Evolutionary conservation across 495 filamentous ascomycete genomes (phyloP), one percentile per base, ranked within the genome.

Genomic region (Thozetella sp.): DNA sequence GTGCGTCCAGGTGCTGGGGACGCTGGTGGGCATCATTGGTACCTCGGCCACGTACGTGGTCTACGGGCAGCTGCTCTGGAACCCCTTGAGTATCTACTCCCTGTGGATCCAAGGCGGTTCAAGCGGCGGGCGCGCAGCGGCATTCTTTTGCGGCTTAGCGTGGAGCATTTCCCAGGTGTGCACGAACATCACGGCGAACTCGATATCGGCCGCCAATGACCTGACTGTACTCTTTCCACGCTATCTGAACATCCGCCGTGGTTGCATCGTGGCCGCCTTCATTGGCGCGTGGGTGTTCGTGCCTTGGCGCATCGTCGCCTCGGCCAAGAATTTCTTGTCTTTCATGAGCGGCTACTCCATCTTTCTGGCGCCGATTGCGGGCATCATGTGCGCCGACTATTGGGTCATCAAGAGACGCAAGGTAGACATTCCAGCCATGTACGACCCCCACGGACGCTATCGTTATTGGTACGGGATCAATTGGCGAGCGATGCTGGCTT

Each of bases 341-440:
- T 37, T 37, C 30, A 37, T 37, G 30, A 37, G 15, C 15, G 30
- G 30, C 30, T 37, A 37, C 30, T 6, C 6, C 30, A 6, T 6
- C 15, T 37, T 80, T 78, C 62, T 68, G 76, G 6, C 6, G 6
- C 6, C 6, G 6, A 37, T 37, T 6, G 30, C 15, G 6, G 15
- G 30, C 30, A 37, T 37, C 6, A 15, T 15, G 15, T 6, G 6
- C 30, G 6, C 30, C 30, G 30, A 37, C 15, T 37, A 37, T 15
- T 37, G 6, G 6, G 6, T 37, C 30, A 15, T 37, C 30, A 6
- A 15, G 6, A 15, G 30, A 15, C 30, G 30, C 6, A 37, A 37
- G 30, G 6, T 15, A 6, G 30, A 37, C 30, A 15, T 37, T 37
- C 30, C 30, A 15, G 30, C 6, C 6, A 6, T 37, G 15, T 37